A percentile compares a stretch with the other conserved stretches of the same genome.
These are phyloP conservation scores for Malus hybrid DNA, from an alignment of 331 rosid species.

Conservation along the genomic window DNA sequence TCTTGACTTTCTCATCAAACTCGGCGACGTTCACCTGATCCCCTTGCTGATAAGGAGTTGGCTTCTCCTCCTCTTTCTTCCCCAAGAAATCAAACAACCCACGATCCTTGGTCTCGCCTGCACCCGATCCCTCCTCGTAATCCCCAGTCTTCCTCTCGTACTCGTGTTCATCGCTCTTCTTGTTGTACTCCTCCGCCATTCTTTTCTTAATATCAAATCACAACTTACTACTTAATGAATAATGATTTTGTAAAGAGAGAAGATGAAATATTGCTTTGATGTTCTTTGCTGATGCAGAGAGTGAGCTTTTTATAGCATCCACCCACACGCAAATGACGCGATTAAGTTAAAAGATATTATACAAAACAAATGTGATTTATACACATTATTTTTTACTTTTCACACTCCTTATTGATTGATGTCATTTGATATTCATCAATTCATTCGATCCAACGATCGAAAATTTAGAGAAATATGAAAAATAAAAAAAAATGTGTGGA, in stretches of 20 bases:
- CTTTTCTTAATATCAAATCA: not conserved
- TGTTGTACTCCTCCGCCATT: conserved; percentile 71
- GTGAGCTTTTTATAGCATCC: conserved; percentile 25
- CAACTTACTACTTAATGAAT: not conserved
- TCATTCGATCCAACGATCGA: no score
- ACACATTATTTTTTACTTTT: no score
- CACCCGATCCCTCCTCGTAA: conserved; percentile 9
- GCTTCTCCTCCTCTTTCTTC: conserved; percentile 46
- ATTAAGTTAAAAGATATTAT: not conserved
- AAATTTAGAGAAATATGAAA: no score
- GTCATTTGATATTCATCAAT: no score
- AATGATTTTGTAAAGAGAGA: not conserved
- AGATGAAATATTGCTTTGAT: not conserved
- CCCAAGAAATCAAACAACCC: conserved; percentile 65
- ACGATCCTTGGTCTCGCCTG: conserved; percentile 54
- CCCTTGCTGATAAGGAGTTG: conserved; percentile 7
- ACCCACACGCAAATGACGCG: conserved; percentile 38
- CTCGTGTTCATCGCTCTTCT: conserved; percentile 36
- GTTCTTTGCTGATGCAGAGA: not conserved
- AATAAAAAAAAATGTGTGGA: no score
- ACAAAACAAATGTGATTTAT: no score
- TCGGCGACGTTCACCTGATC: conserved; percentile 20
- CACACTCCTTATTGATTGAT: no score
- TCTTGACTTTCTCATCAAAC: conserved; percentile 58
- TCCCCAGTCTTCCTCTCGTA: conserved; percentile 16